Percentiles rank a stretch among this genome's conserved stretches.
phyloP scores from a whole-genome alignment of 2,329 filamentous ascomycete genomes.

The Neoascochyta sp. region DNA sequence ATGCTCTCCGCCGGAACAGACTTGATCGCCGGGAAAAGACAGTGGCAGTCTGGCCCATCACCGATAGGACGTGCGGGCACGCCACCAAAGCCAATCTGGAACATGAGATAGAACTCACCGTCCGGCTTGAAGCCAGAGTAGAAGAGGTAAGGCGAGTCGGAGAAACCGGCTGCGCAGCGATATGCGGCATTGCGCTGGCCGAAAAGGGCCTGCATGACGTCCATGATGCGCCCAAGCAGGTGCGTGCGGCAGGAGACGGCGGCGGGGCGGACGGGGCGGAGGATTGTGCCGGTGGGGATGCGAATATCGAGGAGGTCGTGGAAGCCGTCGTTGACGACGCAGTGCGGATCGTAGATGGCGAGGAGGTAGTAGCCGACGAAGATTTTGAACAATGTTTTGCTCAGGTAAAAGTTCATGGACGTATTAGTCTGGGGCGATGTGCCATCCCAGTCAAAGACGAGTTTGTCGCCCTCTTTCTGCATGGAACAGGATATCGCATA shows the following conservation, averaged over 20 bases:
- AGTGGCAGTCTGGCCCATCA: conserved; percentile 51
- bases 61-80: conserved; percentile 48
- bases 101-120: conserved; percentile 50
- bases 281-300: conserved; percentile 46
- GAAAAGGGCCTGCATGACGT: conserved; percentile 51
- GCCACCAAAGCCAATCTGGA: conserved; percentile 51
- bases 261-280: conserved; percentile 48
- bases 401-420: conserved; percentile 50
- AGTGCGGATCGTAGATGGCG: conserved; percentile 48
- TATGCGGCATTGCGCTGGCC: conserved; percentile 47
- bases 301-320: conserved; percentile 49
- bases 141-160: conserved; percentile 51
- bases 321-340: conserved; percentile 51
- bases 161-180: conserved; percentile 50
- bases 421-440: conserved; percentile 47
- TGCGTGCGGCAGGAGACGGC: conserved; percentile 49
- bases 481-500: conserved; percentile 49
- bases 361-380: conserved; percentile 50
- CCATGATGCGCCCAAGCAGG: conserved; percentile 47
- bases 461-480: conserved; percentile 43
- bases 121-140: conserved; percentile 50
- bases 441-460: conserved; percentile 50
- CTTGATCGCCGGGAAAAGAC: conserved; percentile 51
- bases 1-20: conserved; percentile 50
- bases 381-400: conserved; percentile 51